Base-by-base conservation (phyloP, 805 yeast species). In the Saturnispora diversa region DNA sequence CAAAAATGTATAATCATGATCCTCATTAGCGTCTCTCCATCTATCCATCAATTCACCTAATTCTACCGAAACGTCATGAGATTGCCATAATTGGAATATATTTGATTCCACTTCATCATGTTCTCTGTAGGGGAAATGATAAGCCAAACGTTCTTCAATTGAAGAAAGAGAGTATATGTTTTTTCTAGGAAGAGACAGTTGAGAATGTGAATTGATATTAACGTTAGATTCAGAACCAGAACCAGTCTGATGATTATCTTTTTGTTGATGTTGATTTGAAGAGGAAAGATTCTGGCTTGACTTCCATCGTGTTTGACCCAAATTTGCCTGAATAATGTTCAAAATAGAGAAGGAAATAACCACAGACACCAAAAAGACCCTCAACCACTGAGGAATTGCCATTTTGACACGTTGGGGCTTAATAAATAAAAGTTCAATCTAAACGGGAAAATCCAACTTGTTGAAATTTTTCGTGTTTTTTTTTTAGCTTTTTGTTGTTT, bases 21-120 rank as follows among this genome's bases (percentile, higher is more conserved):
- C 53, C 20, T 54, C 55, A 41, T 60, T 59, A 22, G 55, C 52
- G 8, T 47, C 43, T 47, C 53, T 51, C 65, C 65, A 60, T 47
- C 64, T 50, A 35, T 56, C 54, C 33, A 57, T 51, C 42, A 57
- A 52, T n/a, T 42, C 27, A 37, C 45, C 50, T 45, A 59, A 53
- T 10, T 46, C 52, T 4, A 39, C 44, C 6, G 63, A 60, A 44
- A 60, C 56, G 5, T 26, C 28, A 10, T 40, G 36, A n/a, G 44
- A 47, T 6, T 35, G 42, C 63, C 63, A 58, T 7, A 59, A 29
- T 42, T 59, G 64, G 46, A 47, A 56, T 31, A 59, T 58, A 37
- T 56, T 52, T 33, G 47, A 48, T 46, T 59, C 64, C 33, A 58
- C 49, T 5, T 47, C 51, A 25, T 50, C 59, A 4, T 37, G 37